Base-by-base conservation (phyloP, 2,329 filamentous ascomycete species). In the Stromatinia cepivora region DNA sequence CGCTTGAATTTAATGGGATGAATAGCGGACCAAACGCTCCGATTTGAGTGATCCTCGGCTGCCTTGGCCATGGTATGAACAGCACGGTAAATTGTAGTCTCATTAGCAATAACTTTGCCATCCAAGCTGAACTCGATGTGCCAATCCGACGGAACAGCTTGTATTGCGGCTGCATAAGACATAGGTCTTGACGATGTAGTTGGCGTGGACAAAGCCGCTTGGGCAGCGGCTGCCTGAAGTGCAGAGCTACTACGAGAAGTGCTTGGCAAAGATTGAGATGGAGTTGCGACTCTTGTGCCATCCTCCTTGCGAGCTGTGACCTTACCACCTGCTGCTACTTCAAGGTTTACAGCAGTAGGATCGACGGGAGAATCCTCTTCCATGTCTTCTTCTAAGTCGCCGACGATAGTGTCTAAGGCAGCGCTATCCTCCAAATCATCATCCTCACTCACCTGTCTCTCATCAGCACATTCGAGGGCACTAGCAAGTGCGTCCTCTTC, bases 71-170 rank as follows among this genome's bases (percentile, higher is more conserved):
- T 69, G 78, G 81, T 61, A 77, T 97, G 92, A 11, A 98, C 92
- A 45, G 95, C 95, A 61, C 94, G 90, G 77, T 98, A 99, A 69
- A 99, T 94, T 0, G 95, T 99, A 0, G 92, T 97, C 75, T 98
- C 94, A 74, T 94, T 95, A 0, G 92, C 85, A 70, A 99, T 91
- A 1, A 91, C 86, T 78, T 93, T 93, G 66, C 87, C 91, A 72
- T 96, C 91, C 63, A 98, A 86, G 73, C 88, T 94, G 80, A 99
- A 99, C 77, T 98, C 92, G 71, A 99, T 93, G 76, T 99, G 94
- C 95, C 95, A 99, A 77, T 98, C 94, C 77, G 96, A 91, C 1
- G 94, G 92, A 0, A 88, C 84, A 20, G 92, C 84, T 74, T 94
- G 92, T 66, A 96, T 87, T 5, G 93, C 93, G 66, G 92, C 91